Evolutionary conservation across 176 grass and related monocot genomes (phyloP).

Genomic region (Panicum miliaceum): DNA sequence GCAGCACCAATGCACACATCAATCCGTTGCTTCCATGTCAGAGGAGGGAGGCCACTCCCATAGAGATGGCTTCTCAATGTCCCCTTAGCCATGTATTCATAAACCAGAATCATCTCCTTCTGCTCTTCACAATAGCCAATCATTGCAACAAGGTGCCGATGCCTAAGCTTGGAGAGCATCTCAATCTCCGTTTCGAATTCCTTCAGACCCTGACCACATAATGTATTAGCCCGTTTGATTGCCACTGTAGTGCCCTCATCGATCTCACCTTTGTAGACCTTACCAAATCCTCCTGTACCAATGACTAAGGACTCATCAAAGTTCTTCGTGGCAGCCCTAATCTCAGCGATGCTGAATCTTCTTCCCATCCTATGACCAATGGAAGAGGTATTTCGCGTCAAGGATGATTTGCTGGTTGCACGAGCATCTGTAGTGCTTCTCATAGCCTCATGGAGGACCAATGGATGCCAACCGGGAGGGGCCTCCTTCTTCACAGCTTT

Average conservation of each 20-base stretch:
- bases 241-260: conserved; percentile 70
- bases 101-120: conserved; percentile 92
- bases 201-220: conserved; percentile 79
- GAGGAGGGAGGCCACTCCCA: conserved; percentile 59
- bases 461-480: conserved; percentile 85
- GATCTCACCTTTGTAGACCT: conserved; percentile 86
- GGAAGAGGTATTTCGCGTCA: conserved; percentile 50
- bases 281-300: conserved; percentile 89
- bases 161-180: conserved; percentile 95
- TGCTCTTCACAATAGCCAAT: conserved; percentile 98
- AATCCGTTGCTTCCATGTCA: conserved; percentile 88
- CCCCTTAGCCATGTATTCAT: conserved; percentile 97
- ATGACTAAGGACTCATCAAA: conserved; percentile 88
- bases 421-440: conserved; percentile 86
- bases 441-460: conserved; percentile 83
- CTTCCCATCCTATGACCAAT: conserved; percentile 67
- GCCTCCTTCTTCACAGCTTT: conserved; percentile 57
- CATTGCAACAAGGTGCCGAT: conserved; percentile 92
- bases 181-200: conserved; percentile 98
- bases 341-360: conserved; percentile 77
- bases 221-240: conserved; percentile 78
- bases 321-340: conserved; percentile 77
- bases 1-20: conserved; percentile 83
- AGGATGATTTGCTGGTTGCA: conserved; percentile 48
- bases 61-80: conserved; percentile 94